Evolutionary conservation across 1,284 basidiomycete genomes (phyloP).

Genomic region (Entoloma clypeatum): DNA sequence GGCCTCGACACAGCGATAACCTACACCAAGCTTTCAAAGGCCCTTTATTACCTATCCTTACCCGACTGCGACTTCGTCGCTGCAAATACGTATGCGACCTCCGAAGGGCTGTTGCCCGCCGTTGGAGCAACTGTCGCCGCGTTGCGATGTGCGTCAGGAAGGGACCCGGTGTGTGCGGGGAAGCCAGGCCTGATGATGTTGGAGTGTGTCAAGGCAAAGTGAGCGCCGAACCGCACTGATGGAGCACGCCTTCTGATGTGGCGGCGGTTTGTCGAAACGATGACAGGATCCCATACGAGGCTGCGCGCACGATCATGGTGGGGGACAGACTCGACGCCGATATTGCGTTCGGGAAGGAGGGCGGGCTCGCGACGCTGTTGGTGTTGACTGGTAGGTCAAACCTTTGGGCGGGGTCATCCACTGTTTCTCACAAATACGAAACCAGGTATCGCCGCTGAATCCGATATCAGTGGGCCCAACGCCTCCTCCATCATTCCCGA

Average conservation of each 20-base stretch:
- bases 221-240: too few relatives aligned
- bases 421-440: conserved; percentile 13
- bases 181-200: conserved; percentile 93
- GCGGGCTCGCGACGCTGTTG: conserved; percentile 83
- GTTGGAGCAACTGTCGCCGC: conserved; percentile 84
- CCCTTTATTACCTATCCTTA: conserved; percentile 83
- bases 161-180: conserved; percentile 78
- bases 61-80: conserved; percentile 83
- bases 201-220: conserved; percentile 96
- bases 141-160: conserved; percentile 70
- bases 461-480: conserved; percentile 67
- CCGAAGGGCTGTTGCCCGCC: conserved; percentile 81
- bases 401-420: conserved; percentile 8
- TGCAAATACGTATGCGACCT: conserved; percentile 89
- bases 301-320: conserved; percentile 85
- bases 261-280: too few relatives aligned
- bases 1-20: conserved; percentile 80
- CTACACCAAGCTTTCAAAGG: conserved; percentile 93
- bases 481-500: conserved; percentile 71
- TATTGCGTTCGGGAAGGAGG: conserved; percentile 86
- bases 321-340: conserved; percentile 96
- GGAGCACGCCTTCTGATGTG: conserved; percentile 10
- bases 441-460: conserved; percentile 68
- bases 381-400: conserved; percentile 80
- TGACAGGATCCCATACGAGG: conserved; percentile 85